Percentiles rank a stretch among this genome's conserved stretches.
Conservation (phyloP, 1,284 basidiomycete species). For the Filobasidium uniguttulatum region DNA sequence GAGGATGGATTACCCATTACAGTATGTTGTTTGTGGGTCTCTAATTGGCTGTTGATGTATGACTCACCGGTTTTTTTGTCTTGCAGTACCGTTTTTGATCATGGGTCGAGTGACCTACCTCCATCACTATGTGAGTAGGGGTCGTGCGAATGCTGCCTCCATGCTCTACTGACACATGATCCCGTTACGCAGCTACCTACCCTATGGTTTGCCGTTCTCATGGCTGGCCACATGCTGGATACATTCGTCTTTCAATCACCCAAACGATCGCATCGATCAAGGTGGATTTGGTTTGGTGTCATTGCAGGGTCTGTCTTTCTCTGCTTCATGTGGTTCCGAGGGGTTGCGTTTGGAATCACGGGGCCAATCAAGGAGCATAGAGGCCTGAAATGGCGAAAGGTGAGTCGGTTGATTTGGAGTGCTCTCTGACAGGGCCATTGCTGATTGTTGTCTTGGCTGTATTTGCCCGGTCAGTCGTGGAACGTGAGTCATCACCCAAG, state of each 20-base stretch:
- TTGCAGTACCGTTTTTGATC: constrained; percentile 75
- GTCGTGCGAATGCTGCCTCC: neutral
- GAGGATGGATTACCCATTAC: constrained; percentile 88
- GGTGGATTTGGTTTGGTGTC: constrained; percentile 57
- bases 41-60: neutral
- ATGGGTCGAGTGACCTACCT: constrained; percentile 64
- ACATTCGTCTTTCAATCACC: constrained; percentile 72
- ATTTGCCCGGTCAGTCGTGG: neutral
- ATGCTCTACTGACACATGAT: neutral
- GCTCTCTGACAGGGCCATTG: neutral
- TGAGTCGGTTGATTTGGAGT: neutral
- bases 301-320: constrained; percentile 50
- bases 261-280: constrained; percentile 39
- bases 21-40: constrained; percentile 36
- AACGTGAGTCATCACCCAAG: neutral
- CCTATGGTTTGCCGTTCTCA: constrained; percentile 86
- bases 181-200: constrained; percentile 58
- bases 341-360: constrained; percentile 73
- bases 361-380: constrained; percentile 66
- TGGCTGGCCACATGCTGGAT: constrained; percentile 79
- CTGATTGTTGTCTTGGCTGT: neutral
- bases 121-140: constrained; percentile 33
- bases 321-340: constrained; percentile 89
- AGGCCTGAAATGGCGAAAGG: constrained; percentile 66
- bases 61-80: too few species aligned